Evolutionary conservation across 768 basidiomycete species (phyloP).

Genomic region (Boletus subparvulus): DNA sequence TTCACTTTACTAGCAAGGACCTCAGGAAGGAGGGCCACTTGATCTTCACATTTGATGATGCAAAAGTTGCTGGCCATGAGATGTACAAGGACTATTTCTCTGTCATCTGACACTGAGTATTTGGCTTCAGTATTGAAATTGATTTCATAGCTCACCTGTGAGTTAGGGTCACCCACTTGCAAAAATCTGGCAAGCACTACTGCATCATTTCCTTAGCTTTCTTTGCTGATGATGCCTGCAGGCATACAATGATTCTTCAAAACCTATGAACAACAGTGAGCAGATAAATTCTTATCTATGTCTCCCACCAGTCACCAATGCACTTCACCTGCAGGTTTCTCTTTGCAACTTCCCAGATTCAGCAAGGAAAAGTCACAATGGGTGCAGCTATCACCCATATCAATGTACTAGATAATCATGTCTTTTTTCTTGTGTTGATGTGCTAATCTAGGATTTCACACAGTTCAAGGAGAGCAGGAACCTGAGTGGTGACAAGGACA

Average conservation of each 20-base stretch:
- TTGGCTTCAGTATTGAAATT: background rate
- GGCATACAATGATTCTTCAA: background rate
- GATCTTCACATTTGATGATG: no score
- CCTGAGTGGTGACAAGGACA: no score
- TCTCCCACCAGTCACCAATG: background rate
- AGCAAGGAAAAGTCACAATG: no score
- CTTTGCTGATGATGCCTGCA: background rate
- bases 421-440: no score
- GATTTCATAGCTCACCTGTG: no score
- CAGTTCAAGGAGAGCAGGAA: no score
- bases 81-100: background rate
- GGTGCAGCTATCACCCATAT: no score
- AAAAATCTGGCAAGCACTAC: background rate
- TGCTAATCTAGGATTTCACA: no score
- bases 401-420: no score
- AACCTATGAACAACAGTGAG: background rate
- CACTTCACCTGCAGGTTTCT: background rate
- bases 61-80: background rate
- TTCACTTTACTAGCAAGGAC: no score
- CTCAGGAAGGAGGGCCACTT: no score
- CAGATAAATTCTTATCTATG: background rate
- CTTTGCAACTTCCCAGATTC: no score
- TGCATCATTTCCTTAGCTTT: background rate
- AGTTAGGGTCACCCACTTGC: background rate
- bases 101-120: background rate